A percentile compares a stretch with the other conserved stretches of the same genome.
These are phyloP conservation scores for Entoloma clypeatum DNA, from an alignment of 1,284 basidiomycete genomes.

Conservation along the genomic window DNA sequence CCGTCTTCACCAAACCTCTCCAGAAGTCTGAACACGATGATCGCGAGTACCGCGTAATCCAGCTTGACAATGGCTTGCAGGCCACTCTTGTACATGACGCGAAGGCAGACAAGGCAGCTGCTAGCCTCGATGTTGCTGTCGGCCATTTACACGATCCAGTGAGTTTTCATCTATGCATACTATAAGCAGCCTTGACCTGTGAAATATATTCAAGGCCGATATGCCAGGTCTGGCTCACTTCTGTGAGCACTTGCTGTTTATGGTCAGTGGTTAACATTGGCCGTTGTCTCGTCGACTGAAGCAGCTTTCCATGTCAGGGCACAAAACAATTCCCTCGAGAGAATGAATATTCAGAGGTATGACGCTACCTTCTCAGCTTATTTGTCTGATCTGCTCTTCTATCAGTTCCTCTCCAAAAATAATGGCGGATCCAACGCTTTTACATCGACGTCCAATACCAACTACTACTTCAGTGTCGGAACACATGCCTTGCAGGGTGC, in stretches of 20 bases:
- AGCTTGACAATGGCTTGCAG: conserved; percentile 84
- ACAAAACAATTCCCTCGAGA: conserved; percentile 83
- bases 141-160: conserved; percentile 95
- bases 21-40: conserved; percentile 77
- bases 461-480: conserved; percentile 92
- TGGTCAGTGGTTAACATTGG: conserved; percentile 52
- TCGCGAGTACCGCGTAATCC: conserved; percentile 78
- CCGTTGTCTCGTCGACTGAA: neutral
- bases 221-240: conserved; percentile 90
- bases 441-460: conserved; percentile 92
- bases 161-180: conserved; percentile 29
- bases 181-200: conserved; percentile 6
- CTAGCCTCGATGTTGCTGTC: conserved; percentile 92
- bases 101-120: conserved; percentile 91
- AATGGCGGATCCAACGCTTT: conserved; percentile 93
- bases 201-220: conserved; percentile 51
- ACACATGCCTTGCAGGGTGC: conserved; percentile 82
- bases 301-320: conserved; percentile 47
- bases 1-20: conserved; percentile 63
- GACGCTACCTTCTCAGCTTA: conserved; percentile 11
- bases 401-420: conserved; percentile 83
- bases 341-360: conserved; percentile 86
- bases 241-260: conserved; percentile 95
- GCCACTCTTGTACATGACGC: conserved; percentile 85
- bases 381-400: neutral